These are phyloP conservation scores for Scheffersomyces insectosa DNA, from an alignment of 1,139 yeast species.

Conservation along the genomic window DNA sequence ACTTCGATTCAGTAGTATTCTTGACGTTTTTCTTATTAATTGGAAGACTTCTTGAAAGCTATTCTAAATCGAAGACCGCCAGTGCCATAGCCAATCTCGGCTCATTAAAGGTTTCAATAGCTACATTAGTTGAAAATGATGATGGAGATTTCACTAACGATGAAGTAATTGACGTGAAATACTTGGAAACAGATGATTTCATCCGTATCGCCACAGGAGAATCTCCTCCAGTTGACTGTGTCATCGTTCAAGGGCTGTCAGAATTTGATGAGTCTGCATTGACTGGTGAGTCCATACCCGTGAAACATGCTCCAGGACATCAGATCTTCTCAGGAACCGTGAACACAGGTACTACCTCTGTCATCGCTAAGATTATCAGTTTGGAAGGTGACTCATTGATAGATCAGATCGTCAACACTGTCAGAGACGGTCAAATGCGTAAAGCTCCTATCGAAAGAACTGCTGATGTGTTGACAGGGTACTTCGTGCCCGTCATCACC, in stretches of 20 bases:
- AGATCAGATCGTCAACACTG: slow-evolving; percentile 69
- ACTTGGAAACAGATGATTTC: slow-evolving; percentile 63
- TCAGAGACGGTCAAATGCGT: slow-evolving; percentile 70
- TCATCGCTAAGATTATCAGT: slow-evolving; percentile 59
- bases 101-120: slow-evolving; percentile 50
- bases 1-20: slow-evolving; percentile 78
- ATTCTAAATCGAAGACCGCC: slow-evolving; percentile 67
- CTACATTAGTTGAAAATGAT: slow-evolving; percentile 44
- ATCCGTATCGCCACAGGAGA: slow-evolving; percentile 65
- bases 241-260: slow-evolving; percentile 55
- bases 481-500: slow-evolving; percentile 71
- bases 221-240: slow-evolving; percentile 72
- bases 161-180: slow-evolving; percentile 44
- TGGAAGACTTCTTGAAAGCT: slow-evolving; percentile 68
- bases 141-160: slow-evolving; percentile 31
- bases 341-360: slow-evolving; percentile 56
- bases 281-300: slow-evolving; percentile 69
- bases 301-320: slow-evolving; percentile 52
- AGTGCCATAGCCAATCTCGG: slow-evolving; percentile 60
- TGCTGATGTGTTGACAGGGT: slow-evolving; percentile 70
- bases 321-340: slow-evolving; percentile 74
- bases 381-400: slow-evolving; percentile 65
- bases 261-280: slow-evolving; percentile 76
- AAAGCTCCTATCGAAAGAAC: slow-evolving; percentile 75
- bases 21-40: slow-evolving; percentile 68